phyloP scores from a whole-genome alignment of 176 grass and related monocot species.

The Carex cristatella region DNA sequence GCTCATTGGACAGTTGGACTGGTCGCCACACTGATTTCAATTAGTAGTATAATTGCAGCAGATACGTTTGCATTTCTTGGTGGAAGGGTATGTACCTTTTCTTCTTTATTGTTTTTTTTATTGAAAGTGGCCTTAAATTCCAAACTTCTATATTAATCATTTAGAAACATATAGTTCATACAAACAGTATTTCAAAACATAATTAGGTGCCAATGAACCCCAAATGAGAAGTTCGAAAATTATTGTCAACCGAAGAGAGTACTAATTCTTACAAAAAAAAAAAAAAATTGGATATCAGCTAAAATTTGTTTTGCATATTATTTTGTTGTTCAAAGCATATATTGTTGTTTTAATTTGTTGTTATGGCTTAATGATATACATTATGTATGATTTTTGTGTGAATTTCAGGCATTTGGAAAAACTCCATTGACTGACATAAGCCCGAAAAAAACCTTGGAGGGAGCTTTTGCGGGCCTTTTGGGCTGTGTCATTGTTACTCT shows the following conservation, averaged over 20 bases:
- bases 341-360: constrained; percentile 7
- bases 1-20: constrained; percentile 94
- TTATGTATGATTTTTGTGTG: constrained; percentile 27
- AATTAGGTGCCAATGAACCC: no score
- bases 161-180: no score
- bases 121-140: no score
- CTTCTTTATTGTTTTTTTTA: constrained; percentile 8
- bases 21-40: constrained; percentile 87
- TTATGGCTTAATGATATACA: constrained; percentile 3
- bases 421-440: constrained; percentile 89
- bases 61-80: constrained; percentile 93
- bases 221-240: neutral
- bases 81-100: constrained; percentile 61
- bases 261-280: neutral
- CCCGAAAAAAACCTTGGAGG: constrained; percentile 95
- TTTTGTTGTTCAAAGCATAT: constrained; percentile 4
- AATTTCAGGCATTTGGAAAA: constrained; percentile 77
- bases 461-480: constrained; percentile 76
- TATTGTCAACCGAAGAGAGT: neutral
- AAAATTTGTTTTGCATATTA: neutral
- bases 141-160: no score
- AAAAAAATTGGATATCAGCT: neutral
- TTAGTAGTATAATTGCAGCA: constrained; percentile 93
- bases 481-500: constrained; percentile 81
- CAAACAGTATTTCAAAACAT: no score